Base-by-base conservation (phyloP, 495 filamentous ascomycete genomes). In the Entonaema liquescens region DNA sequence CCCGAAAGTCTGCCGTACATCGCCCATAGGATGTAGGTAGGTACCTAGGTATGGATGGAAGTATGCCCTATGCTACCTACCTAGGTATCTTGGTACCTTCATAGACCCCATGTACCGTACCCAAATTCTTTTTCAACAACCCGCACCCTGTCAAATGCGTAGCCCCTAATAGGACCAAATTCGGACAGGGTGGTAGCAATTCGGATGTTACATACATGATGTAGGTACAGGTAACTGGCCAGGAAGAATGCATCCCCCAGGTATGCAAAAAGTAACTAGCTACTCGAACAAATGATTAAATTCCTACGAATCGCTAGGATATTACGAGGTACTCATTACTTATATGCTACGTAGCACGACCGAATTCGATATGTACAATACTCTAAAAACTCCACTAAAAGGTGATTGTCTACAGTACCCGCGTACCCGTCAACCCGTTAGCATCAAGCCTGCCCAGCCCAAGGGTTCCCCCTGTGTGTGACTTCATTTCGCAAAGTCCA, bases 401-500 rank as follows among this genome's bases (percentile, higher is more conserved):
- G 50, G 50, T 68, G 55, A 68, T 65, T 65, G 65, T 68, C 65
- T 53, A 62, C 56, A 65, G 65, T 68, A 68, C 70, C 70, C 61
- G 70, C 61, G 65, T 68, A 68, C 70, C 70, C 61, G 70, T 65
- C 70, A 72, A 57, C 65, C 70, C 64, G 70, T 68, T 54, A 61
- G 49, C 50, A 50, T 72, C 61, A 7, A 47, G 42, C 42, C 42
- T 47, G 19, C 42, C 2, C 9, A 58, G 54, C 61, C 47, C 59
- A 67, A 64, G 50, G 61, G 19, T 55, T 54, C 38, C 70, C 65
- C 70, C 65, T 68, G 65, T 52, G 70, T 73, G 70, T 73, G 70
- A 73, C 70, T 73, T 73, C 70, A 73, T 73, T 68, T 73, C 65
- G 70, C 60, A 65, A 72, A 65, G 38, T 47, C 70, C 65, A 68